Base-by-base conservation (phyloP, 805 yeast genomes). In the Torulaspora quercuum region DNA sequence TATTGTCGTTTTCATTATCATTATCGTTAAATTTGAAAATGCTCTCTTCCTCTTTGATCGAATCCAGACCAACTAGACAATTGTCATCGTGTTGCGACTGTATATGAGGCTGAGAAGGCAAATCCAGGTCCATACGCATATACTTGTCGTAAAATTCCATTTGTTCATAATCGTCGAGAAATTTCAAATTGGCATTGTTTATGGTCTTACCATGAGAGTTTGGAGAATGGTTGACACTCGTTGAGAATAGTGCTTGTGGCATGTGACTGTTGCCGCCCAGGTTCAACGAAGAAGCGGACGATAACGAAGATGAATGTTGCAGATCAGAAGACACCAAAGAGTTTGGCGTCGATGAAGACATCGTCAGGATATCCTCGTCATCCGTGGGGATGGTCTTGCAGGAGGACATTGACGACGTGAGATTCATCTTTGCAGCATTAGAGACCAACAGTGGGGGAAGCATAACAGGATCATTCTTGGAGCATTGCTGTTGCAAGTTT, bases 311-410 rank as follows among this genome's bases (percentile, higher is more conserved):
- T 9, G 42, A 42, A 13, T 33, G 46, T 18, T 42, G 46, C 21
- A 50, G 34, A 31, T 50, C 57, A 1, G 54, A 36, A 5, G 57
- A 52, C 25, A 52, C 49, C 24, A 52, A 35, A 3, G 57, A 52
- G 38, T 50, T 52, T 17, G 57, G 57, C 1, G 57, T 50, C 18
- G 52, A 51, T 1, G 57, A 50, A 7, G 55, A 49, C 19, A 49
- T 39, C 13, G 50, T 44, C 16, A 48, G 37, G 3, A 46, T 40
- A 20, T 50, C 54, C 26, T 50, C 54, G 18, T 50, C 54, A 27
- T 50, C 54, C 6, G 54, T 50, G 4, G 42, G 35, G 29, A 39
- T 46, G 3, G 54, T 48, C 30, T 34, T 39, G 20, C 42, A 42
- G 10, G 43, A 38, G 10, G 43, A 35, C 33, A 40, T 33, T 22